phyloP scores from a whole-genome alignment of 306 rosid species.

The Corylus avellana region DNA sequence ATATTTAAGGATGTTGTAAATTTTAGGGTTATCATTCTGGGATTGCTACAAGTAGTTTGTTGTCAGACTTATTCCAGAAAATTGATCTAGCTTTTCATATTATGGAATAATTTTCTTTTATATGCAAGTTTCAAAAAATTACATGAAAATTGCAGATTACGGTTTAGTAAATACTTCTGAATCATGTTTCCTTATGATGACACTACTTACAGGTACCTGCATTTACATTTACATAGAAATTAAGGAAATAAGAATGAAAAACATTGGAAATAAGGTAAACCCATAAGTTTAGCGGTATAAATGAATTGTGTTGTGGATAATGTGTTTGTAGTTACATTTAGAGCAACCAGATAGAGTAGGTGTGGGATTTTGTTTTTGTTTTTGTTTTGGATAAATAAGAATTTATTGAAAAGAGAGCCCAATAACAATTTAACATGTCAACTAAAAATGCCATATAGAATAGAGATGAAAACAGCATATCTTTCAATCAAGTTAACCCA shows the following conservation, averaged over 20 bases:
- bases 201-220: background rate
- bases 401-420: no score
- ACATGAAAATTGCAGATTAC: background rate
- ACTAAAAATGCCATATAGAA: no score
- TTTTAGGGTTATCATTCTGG: background rate
- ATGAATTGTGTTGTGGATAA: background rate
- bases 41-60: background rate
- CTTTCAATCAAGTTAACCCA: no score
- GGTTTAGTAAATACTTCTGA: no score
- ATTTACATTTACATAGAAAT: background rate
- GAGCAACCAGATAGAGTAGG: no score
- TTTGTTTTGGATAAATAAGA: no score
- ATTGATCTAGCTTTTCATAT: background rate
- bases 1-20: background rate
- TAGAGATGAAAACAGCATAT: no score
- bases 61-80: background rate
- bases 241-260: background rate
- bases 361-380: background rate
- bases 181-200: background rate
- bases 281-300: background rate
- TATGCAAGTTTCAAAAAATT: background rate
- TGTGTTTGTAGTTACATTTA: background rate
- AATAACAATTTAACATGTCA: no score
- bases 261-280: background rate
- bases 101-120: background rate